A percentile compares a stretch with the other conserved stretches of the same genome.
Evolutionary conservation across 2,329 filamentous ascomycete species (phyloP).

Genomic region (Amphichorda felina): DNA sequence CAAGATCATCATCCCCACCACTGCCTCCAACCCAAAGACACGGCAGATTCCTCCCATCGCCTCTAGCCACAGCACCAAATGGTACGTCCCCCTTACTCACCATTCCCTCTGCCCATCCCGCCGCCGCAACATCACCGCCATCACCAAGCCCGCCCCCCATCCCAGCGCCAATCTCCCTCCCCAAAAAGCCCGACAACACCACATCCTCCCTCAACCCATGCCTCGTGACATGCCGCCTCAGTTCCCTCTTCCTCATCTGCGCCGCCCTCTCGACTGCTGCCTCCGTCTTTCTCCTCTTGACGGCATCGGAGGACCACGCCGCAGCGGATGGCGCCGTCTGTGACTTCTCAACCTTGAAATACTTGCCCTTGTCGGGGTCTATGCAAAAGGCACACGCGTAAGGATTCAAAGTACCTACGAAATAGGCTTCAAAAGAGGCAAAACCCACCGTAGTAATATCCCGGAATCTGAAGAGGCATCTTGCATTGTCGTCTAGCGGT

Average conservation of each 20-base stretch:
- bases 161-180: conserved; percentile 13
- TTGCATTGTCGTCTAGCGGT: conserved; percentile 1
- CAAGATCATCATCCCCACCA: conserved; percentile 4
- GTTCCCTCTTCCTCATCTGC: conserved; percentile 13
- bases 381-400: background rate
- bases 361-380: conserved; percentile 49
- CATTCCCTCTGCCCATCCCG: conserved; percentile 25
- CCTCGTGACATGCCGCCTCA: conserved; percentile 26
- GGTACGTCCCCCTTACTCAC: conserved; percentile 26
- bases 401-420: background rate
- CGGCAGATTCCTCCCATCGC: conserved; percentile 21
- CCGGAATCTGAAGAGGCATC: conserved; percentile 32
- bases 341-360: conserved; percentile 54
- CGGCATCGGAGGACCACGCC: conserved; percentile 43
- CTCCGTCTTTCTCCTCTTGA: conserved; percentile 42
- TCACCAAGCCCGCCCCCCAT: conserved; percentile 9
- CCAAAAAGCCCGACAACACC: conserved; percentile 14
- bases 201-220: conserved; percentile 20
- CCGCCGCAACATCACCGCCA: conserved; percentile 8
- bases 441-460: conserved; percentile 39
- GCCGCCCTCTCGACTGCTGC: conserved; percentile 19
- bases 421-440: background rate
- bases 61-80: conserved; percentile 15
- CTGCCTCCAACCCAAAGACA: conserved; percentile 28
- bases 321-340: conserved; percentile 36